Evolutionary conservation across 768 basidiomycete species (phyloP), one percentile per base, ranked within the genome.

Genomic region (Fomitopsis serialis): DNA sequence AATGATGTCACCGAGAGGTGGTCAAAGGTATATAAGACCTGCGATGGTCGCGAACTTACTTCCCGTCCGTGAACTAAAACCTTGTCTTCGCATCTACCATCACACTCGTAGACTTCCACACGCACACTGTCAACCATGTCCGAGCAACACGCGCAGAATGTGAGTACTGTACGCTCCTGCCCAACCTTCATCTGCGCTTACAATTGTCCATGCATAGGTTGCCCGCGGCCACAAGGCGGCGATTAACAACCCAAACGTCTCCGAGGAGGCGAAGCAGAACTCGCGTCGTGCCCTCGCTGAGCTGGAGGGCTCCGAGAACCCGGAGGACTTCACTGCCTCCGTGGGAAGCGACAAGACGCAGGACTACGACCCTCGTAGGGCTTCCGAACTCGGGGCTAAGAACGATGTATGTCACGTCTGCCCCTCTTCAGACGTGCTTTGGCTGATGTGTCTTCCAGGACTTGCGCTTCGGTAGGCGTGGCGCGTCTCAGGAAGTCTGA

Each of bases 261-360:
- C 66, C 1, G 61, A 65, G 1, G 63, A 66, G 58, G 63, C 66
- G 12, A 68, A 68, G 54, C 65, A 68, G 40, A 60, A 64, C 45
- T 64, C 65, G 17, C 46, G 32, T n/a, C 46, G 32, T 11, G 32
- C 13, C 6, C 27, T 48, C 7, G 46, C 19, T 7, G 44, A 35
- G 46, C n/a, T 48, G 32, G 32, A 48, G 46, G 46, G 24, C 46
- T 22, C 19, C 27, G 8, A 15, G 15, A 35, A 34, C 29, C 46
- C 32, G 6, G 32, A 48, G 24, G 46, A 29, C 46, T 35, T 48
- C 25, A 35, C 25, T 3, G 46, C 46, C 11, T 22, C 21, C 32
- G 25, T 35, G 9, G 46, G 25, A 3, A 35, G 46, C 46, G 25
- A 35, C n/a, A 48, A 48, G 46, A 11, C 46, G 24, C 10, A 48